phyloP scores from a whole-genome alignment of 1,284 basidiomycete genomes.

The Cryptococcus sp. region DNA sequence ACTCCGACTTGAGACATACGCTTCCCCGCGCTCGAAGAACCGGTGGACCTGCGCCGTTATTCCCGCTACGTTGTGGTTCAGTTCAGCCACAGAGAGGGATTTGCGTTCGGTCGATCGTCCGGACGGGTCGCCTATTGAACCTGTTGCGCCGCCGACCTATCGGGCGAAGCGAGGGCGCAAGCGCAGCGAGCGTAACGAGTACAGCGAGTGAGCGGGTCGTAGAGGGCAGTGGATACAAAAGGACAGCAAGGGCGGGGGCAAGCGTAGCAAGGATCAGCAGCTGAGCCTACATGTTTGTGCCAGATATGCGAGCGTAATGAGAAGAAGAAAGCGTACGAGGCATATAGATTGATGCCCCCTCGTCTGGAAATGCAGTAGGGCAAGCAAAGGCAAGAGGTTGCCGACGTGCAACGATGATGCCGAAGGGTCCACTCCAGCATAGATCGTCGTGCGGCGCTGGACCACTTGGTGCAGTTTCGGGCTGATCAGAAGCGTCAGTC shows the following conservation, averaged over 20 bases:
- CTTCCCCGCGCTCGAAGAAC: conserved; percentile 71
- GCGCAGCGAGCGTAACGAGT: neutral
- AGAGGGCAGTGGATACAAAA: too few relatives aligned
- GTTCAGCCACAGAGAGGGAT: conserved; percentile 63
- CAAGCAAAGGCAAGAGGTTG: conserved; percentile 86
- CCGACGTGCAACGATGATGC: conserved; percentile 88
- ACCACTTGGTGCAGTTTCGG: conserved; percentile 42
- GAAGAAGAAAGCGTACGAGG: conserved; percentile 60
- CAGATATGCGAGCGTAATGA: neutral
- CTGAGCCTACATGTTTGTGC: neutral
- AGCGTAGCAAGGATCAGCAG: conserved; percentile 6
- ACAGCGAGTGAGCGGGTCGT: neutral
- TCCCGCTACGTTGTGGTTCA: conserved; percentile 68
- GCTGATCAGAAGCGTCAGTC: conserved; percentile 18
- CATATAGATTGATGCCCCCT: conserved; percentile 79
- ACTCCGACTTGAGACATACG: conserved; percentile 59
- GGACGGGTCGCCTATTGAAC: conserved; percentile 94
- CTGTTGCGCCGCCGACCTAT: conserved; percentile 94
- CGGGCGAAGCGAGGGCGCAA: neutral
- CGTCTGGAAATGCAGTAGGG: conserved; percentile 81
- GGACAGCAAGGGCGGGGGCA: too few relatives aligned
- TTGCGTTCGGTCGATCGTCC: conserved; percentile 83
- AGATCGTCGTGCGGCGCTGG: conserved; percentile 61
- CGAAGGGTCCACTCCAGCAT: conserved; percentile 91
- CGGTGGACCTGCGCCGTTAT: conserved; percentile 67